phyloP scores from a whole-genome alignment of 1,139 yeast genomes.

The Lodderomyces jiufengensis region DNA sequence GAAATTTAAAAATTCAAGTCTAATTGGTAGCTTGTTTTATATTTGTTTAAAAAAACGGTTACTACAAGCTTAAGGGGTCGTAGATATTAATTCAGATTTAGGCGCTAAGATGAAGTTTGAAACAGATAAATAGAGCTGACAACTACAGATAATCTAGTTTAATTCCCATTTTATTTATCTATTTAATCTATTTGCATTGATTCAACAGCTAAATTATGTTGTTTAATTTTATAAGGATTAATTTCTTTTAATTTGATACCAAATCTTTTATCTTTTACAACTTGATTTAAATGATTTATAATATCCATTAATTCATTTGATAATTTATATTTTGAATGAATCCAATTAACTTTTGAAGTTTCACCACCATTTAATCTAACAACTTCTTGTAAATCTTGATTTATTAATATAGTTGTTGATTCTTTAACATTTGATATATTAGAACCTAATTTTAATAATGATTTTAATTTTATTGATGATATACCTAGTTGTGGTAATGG shows the following conservation, averaged over 20 bases:
- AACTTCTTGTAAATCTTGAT: conserved; percentile 41
- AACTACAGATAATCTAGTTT: too few species aligned
- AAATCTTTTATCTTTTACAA: conserved; percentile 62
- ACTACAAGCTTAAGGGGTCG: too few species aligned
- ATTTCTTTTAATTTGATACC: conserved; percentile 63
- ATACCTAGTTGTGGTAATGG: conserved; percentile 71
- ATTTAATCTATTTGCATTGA: conserved; percentile 37
- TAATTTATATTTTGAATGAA: conserved; percentile 68
- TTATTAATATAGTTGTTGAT: conserved; percentile 57
- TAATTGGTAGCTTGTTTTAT: too few species aligned
- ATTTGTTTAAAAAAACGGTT: too few species aligned
- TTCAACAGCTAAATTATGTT: conserved; percentile 20
- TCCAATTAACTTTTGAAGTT: conserved; percentile 75
- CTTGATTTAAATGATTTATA: conserved; percentile 51
- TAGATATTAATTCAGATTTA: too few species aligned
- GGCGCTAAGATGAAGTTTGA: too few species aligned
- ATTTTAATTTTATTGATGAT: conserved; percentile 59
- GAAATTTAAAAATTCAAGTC: too few species aligned
- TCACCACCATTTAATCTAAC: conserved; percentile 81
- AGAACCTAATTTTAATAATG: conserved; percentile 54
- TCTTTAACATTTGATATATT: conserved; percentile 68
- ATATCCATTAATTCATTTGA: conserved; percentile 45
- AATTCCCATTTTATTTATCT: neutral
- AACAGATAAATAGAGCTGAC: too few species aligned
- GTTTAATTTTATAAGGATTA: conserved; percentile 46